Percentiles rank a stretch among this genome's conserved stretches.
These are phyloP conservation scores for Phialemonium atrogriseum DNA, from an alignment of 2,329 filamentous ascomycete species.

Conservation along the genomic window DNA sequence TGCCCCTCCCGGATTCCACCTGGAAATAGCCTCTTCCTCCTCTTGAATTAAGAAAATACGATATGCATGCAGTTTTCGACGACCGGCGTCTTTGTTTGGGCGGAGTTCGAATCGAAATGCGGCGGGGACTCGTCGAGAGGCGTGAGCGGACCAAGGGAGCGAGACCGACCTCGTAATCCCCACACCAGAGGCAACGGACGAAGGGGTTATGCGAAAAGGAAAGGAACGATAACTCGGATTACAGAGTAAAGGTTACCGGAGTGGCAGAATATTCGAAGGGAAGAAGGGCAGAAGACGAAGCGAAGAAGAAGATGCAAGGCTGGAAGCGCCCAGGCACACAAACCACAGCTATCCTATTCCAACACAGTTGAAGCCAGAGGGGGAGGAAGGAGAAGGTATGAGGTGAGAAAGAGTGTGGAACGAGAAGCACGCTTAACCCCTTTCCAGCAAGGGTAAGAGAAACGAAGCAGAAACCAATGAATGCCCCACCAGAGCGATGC, in stretches of 20 bases:
- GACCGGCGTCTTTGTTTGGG: conserved; percentile 26
- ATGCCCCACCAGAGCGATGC: background rate
- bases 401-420: conserved; percentile 1
- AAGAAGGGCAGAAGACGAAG: conserved; percentile 7
- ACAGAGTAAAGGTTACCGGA: too few species aligned
- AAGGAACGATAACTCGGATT: too few species aligned
- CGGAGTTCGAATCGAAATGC: too few species aligned
- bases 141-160: conserved; percentile 8
- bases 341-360: conserved; percentile 2
- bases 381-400: background rate
- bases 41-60: conserved; percentile 2
- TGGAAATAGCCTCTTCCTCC: conserved; percentile 3
- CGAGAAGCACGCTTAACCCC: too few species aligned
- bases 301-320: background rate
- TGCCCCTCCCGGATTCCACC: conserved; percentile 5
- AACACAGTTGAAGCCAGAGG: conserved; percentile 2
- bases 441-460: conserved; percentile 1
- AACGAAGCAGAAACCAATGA: conserved; percentile 2
- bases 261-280: conserved; percentile 13
- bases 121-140: conserved; percentile 9
- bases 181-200: conserved; percentile 12
- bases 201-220: conserved; percentile 13
- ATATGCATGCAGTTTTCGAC: conserved; percentile 19
- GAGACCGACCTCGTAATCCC: conserved; percentile 18
- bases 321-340: background rate